A percentile compares a stretch with the other conserved stretches of the same genome.
Evolutionary conservation across 163 green algal species (phyloP).

Genomic region (Scenedesmus sp.): DNA sequence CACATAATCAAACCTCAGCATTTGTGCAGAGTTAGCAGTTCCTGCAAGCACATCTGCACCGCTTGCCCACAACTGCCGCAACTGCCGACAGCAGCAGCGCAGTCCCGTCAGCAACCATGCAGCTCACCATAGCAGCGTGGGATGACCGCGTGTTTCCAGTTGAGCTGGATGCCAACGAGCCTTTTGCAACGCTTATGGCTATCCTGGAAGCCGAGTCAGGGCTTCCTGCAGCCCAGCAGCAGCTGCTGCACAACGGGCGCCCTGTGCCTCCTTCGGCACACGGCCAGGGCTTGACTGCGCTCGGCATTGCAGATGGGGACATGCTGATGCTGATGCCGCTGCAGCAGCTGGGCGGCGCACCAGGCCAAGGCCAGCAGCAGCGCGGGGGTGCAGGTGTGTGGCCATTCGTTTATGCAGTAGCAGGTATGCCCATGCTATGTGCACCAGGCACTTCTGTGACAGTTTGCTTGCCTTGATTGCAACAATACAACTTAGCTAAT

Average conservation of each 20-base stretch:
- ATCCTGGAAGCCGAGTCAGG: conserved; percentile 86
- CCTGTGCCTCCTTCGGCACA: conserved; percentile 44
- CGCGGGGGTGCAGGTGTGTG: not conserved
- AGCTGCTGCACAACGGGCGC: conserved; percentile 66
- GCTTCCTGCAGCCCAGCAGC: conserved; percentile 65
- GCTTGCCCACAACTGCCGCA: not conserved
- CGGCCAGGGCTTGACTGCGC: conserved; percentile 32
- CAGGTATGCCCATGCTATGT: not conserved
- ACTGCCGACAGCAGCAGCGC: not conserved
- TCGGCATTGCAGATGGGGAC: conserved; percentile 60
- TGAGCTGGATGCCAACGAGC: conserved; percentile 64
- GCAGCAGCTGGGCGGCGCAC: not conserved
- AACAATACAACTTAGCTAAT: not conserved
- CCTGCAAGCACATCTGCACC: not conserved
- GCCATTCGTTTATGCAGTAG: not conserved
- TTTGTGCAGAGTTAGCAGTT: not conserved
- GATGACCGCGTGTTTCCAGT: conserved; percentile 67
- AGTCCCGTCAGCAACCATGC: conserved; percentile 49
- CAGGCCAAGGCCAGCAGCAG: not conserved
- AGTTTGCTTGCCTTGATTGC: not conserved
- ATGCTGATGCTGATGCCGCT: conserved; percentile 65
- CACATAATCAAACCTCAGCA: not conserved
- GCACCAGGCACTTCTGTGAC: not conserved
- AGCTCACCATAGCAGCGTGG: conserved; percentile 62
- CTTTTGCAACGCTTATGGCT: conserved; percentile 73